Conservation (phyloP, 192 early-diverging fungal genomes). For the Coemansia sp. region DNA sequence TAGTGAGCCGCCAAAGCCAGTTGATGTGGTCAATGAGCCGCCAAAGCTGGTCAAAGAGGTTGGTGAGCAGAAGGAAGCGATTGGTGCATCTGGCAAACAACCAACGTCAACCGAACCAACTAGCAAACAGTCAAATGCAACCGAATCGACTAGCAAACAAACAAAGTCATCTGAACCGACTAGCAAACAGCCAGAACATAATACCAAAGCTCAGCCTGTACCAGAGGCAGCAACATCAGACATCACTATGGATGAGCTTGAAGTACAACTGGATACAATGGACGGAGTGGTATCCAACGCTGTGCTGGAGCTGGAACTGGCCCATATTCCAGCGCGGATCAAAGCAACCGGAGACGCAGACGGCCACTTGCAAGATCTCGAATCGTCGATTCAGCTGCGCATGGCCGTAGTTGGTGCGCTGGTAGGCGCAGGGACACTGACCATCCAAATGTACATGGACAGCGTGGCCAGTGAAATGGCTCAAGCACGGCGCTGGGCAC, state of each 20-base stretch:
- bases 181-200: not conserved
- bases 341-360: constrained; percentile 7
- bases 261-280: constrained; percentile 24
- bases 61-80: not conserved
- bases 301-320: constrained; percentile 41
- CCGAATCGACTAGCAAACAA: not conserved
- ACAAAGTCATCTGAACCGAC: not conserved
- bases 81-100: not conserved
- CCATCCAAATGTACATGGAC: constrained; percentile 40
- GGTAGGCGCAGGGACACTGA: constrained; percentile 37
- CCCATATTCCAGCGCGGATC: constrained; percentile 33
- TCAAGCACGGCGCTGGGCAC: constrained; percentile 36
- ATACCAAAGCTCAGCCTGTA: not conserved
- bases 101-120: not conserved
- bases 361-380: constrained; percentile 25
- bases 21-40: not conserved
- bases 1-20: not conserved
- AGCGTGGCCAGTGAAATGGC: constrained; percentile 19
- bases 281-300: constrained; percentile 41
- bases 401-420: constrained; percentile 45
- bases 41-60: not conserved
- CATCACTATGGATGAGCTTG: constrained; percentile 20
- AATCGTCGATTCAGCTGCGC: constrained; percentile 41
- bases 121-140: not conserved
- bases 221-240: not conserved